These are phyloP conservation scores for Apiotrichum porosum DNA, from an alignment of 1,284 basidiomycete species.

Conservation along the genomic window DNA sequence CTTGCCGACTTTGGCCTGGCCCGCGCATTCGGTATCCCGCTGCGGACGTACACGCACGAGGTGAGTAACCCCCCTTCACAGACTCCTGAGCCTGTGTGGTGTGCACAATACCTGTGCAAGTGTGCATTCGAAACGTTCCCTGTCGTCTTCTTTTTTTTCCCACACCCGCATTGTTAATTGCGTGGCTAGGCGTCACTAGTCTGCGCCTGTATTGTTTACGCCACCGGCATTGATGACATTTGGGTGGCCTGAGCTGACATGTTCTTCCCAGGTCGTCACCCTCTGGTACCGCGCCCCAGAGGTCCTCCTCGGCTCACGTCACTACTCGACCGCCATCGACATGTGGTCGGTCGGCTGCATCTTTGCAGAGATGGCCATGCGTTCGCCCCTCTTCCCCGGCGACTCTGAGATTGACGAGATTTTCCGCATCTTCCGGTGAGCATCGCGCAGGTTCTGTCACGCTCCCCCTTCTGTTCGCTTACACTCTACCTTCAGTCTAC, in stretches of 20 bases:
- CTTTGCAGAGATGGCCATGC: conserved; percentile 81
- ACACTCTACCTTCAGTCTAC: conserved; percentile 47
- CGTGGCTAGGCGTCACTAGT: no score
- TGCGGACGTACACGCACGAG: conserved; percentile 95
- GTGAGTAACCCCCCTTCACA: conserved; percentile 55
- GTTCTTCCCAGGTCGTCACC: conserved; percentile 72
- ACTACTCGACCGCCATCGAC: conserved; percentile 97
- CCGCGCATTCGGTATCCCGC: conserved; percentile 89
- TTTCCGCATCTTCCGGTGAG: conserved; percentile 86
- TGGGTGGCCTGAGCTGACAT: no score
- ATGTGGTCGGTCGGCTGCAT: conserved; percentile 99
- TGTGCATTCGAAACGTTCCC: no score
- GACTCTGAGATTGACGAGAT: conserved; percentile 99
- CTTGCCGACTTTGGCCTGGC: conserved; percentile 92
- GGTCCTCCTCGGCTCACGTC: conserved; percentile 91
- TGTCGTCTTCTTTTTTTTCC: no score
- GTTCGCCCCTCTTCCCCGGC: conserved; percentile 89
- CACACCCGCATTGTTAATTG: no score
- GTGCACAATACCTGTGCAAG: neutral
- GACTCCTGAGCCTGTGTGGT: no score
- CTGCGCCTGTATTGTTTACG: no score
- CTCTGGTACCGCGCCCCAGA: conserved; percentile 99
- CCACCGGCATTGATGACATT: no score
- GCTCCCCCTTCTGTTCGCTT: conserved; percentile 3
- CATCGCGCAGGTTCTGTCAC: conserved; percentile 46